Evolutionary conservation across 495 filamentous ascomycete genomes (phyloP).

Genomic region (Penicillium maclennaniae): DNA sequence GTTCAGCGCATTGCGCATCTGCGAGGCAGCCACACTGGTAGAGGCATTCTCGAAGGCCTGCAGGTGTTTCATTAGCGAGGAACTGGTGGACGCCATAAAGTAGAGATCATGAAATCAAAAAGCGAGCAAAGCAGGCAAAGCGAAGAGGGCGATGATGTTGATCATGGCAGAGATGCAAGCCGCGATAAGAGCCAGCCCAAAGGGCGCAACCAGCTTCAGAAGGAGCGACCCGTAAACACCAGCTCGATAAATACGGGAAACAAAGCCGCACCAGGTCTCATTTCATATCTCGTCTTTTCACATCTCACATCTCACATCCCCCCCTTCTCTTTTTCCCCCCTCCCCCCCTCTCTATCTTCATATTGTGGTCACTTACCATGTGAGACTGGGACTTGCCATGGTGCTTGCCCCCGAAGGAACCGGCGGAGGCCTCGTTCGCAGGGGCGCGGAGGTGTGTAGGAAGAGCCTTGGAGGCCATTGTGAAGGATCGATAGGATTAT

Average conservation of each 20-base stretch:
- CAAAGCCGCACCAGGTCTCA: background rate
- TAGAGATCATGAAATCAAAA: background rate
- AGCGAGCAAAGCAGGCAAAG: background rate
- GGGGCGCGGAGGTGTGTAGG: slow-evolving; percentile 75
- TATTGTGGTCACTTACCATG: slow-evolving; percentile 66
- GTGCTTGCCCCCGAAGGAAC: slow-evolving; percentile 62
- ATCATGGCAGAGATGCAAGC: background rate
- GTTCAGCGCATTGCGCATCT: slow-evolving; percentile 98
- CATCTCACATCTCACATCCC: too few species aligned
- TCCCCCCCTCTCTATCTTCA: background rate
- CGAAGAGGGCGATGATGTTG: background rate
- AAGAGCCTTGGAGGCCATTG: slow-evolving; percentile 69
- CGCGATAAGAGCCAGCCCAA: background rate
- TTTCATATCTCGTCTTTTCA: too few species aligned
- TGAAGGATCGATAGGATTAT: slow-evolving; percentile 21
- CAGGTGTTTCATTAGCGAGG: slow-evolving; percentile 14
- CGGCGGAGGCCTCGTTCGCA: slow-evolving; percentile 46
- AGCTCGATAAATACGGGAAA: background rate
- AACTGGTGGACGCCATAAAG: slow-evolving; percentile 1
- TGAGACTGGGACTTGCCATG: slow-evolving; percentile 95
- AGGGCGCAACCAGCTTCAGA: background rate
- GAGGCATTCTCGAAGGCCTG: slow-evolving; percentile 99
- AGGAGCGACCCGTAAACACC: background rate
- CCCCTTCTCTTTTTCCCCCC: too few species aligned
- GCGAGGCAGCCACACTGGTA: slow-evolving; percentile 92